Base-by-base conservation (phyloP, 2,329 filamentous ascomycete species). In the Triangularia setosa region DNA sequence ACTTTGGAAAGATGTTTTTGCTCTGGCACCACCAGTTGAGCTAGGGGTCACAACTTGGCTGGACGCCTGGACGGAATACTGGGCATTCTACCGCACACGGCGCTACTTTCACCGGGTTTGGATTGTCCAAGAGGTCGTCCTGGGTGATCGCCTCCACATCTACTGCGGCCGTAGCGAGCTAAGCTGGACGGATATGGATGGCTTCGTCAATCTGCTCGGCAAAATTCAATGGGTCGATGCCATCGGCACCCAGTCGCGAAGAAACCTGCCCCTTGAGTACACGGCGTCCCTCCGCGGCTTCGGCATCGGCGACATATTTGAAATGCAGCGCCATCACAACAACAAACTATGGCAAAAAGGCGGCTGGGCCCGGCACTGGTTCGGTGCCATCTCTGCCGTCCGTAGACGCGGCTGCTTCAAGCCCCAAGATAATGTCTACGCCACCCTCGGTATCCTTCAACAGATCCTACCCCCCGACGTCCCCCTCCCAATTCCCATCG, bases 111-210 rank as follows among this genome's bases (percentile, higher is more conserved):
- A 64, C 18, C 69, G 70, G 33, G 65, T 63, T 3, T 72, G 69
- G 69, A 68, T 71, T 9, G 65, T 69, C 33, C 70, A 72, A 56
- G 70, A 72, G 62, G 63, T 69, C 24, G 69, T 61, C 9, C 61
- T 72, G 3, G 68, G 66, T 3, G 28, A 60, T 12, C 35, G 28
- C 54, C 35, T 67, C 2, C 58, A 65, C 3, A 23, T 62, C 5
- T 53, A 63, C 53, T 62, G 60, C 25, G 65, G 61, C 1, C 27
- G 56, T 2, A 28, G 48, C 11, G 44, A 61, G 54, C 14, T 67
- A 18, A 54, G 28, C 3, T 65, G 63, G 63, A 33, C 25, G 4
- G 60, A 55, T 2, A 57, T 66, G 59, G n/a, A 12, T 2, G 57
- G 14, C 5, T 64, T 66, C 24, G 55, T 57, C 24, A 21, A 23